These are phyloP conservation scores for Aureoboletus auriporus DNA, from an alignment of 768 basidiomycete genomes.

Conservation along the genomic window DNA sequence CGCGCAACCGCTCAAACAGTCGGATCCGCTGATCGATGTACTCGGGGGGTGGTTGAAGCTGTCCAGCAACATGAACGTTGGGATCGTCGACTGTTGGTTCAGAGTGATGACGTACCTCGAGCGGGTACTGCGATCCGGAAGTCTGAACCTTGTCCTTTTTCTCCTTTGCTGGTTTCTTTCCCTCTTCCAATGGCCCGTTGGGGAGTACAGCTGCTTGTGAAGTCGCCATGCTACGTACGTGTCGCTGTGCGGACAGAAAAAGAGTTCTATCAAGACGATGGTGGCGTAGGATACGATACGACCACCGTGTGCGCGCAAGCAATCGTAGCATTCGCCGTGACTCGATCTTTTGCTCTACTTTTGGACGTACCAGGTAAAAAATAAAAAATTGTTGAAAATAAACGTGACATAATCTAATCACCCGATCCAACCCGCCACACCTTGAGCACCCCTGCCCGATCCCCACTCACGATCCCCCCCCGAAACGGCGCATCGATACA, in stretches of 20 bases:
- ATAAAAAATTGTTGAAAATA: constrained; percentile 1
- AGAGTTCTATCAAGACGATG: constrained; percentile 5
- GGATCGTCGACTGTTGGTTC: background rate
- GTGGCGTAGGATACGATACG: constrained; percentile 22
- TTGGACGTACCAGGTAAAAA: constrained; percentile 18
- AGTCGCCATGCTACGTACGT: constrained; percentile 46
- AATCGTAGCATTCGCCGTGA: constrained; percentile 32
- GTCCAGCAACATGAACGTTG: background rate
- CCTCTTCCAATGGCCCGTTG: constrained; percentile 26
- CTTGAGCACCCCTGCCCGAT: constrained; percentile 85
- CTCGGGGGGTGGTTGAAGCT: constrained; percentile 80
- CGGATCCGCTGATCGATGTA: constrained; percentile 89
- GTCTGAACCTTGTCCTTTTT: constrained; percentile 35
- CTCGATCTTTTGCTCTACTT: constrained; percentile 17
- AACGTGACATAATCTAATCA: constrained; percentile 25
- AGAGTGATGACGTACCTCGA: constrained; percentile 47
- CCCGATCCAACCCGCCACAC: constrained; percentile 75
- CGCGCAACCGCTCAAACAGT: constrained; percentile 85
- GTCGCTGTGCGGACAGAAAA: constrained; percentile 3
- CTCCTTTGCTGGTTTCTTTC: constrained; percentile 39
- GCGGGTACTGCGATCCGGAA: constrained; percentile 44
- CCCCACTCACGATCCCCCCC: constrained; percentile 89
- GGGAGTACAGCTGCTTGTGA: constrained; percentile 49
- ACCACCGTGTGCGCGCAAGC: constrained; percentile 27
- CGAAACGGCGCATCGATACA: constrained; percentile 92